These are phyloP conservation scores for Plasmodium chabaudi DNA, from an alignment of 169 alveolate species.

Conservation along the genomic window DNA sequence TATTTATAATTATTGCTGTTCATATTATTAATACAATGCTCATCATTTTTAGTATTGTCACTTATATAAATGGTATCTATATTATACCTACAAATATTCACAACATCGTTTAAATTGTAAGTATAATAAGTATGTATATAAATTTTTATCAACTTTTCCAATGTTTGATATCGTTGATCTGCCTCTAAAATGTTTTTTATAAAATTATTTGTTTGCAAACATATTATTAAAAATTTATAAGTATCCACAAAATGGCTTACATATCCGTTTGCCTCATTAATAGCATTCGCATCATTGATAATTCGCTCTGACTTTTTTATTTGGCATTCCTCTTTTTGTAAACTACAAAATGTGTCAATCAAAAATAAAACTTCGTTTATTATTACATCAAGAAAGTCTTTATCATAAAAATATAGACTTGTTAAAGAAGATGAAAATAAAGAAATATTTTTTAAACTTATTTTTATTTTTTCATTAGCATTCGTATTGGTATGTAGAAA, in stretches of 20 bases:
- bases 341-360: background rate
- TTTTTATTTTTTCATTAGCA: background rate
- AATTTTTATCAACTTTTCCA: conserved; percentile 11
- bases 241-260: conserved; percentile 1
- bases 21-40: too few relatives aligned
- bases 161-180: conserved; percentile 17
- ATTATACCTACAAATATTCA: background rate
- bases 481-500: background rate
- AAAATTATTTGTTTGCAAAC: conserved; percentile 18
- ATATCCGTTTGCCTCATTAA: background rate
- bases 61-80: background rate
- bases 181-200: conserved; percentile 6
- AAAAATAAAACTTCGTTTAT: background rate
- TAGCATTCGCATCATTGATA: background rate
- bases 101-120: background rate
- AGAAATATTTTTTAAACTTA: conserved; percentile 21
- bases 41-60: too few relatives aligned
- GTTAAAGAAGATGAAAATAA: conserved; percentile 4
- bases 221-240: conserved; percentile 13
- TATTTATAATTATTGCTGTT: too few relatives aligned
- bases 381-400: conserved; percentile 13
- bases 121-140: background rate
- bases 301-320: background rate
- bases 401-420: conserved; percentile 20
- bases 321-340: background rate